Evolutionary conservation across 2,329 filamentous ascomycete genomes (phyloP).

Genomic region (Alternaria gaisen): DNA sequence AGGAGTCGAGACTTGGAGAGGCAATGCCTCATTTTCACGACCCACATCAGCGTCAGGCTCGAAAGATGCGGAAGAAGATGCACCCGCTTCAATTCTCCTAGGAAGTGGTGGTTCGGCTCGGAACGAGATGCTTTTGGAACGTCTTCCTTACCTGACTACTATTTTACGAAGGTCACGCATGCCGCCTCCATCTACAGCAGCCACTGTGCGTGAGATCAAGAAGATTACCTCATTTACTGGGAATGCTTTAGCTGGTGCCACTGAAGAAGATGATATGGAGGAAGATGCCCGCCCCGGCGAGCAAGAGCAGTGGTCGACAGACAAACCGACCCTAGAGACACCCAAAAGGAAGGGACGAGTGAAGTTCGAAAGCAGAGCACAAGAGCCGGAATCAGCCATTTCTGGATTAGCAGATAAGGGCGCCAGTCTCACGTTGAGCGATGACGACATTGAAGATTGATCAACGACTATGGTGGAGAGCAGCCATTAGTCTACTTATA

Average conservation of each 20-base stretch:
- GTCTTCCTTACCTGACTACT: slow-evolving; percentile 82
- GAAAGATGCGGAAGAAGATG: slow-evolving; percentile 22
- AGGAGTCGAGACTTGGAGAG: slow-evolving; percentile 53
- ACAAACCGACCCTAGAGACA: slow-evolving; percentile 46
- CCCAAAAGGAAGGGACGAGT: slow-evolving; percentile 32
- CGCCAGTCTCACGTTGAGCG: slow-evolving; percentile 54
- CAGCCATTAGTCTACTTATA: too few species aligned
- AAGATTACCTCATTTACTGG: slow-evolving; percentile 71
- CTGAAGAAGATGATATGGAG: slow-evolving; percentile 48
- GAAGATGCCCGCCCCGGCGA: slow-evolving; percentile 37
- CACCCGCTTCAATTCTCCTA: slow-evolving; percentile 53
- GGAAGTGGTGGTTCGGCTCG: slow-evolving; percentile 70
- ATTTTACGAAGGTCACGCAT: slow-evolving; percentile 59
- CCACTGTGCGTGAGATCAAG: slow-evolving; percentile 66
- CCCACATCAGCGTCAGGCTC: slow-evolving; percentile 14
- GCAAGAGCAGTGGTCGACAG: slow-evolving; percentile 56
- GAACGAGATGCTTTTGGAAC: slow-evolving; percentile 80
- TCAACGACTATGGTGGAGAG: neutral
- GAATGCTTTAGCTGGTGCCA: slow-evolving; percentile 16
- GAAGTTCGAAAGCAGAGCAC: slow-evolving; percentile 32
- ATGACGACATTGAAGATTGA: slow-evolving; percentile 59
- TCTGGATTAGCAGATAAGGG: slow-evolving; percentile 34
- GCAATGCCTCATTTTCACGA: slow-evolving; percentile 28
- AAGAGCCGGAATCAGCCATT: slow-evolving; percentile 34
- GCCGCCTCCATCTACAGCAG: slow-evolving; percentile 29